These are phyloP conservation scores for Ampelocalamus luodianensis DNA, from an alignment of 176 grass and related monocot species.

Conservation along the genomic window DNA sequence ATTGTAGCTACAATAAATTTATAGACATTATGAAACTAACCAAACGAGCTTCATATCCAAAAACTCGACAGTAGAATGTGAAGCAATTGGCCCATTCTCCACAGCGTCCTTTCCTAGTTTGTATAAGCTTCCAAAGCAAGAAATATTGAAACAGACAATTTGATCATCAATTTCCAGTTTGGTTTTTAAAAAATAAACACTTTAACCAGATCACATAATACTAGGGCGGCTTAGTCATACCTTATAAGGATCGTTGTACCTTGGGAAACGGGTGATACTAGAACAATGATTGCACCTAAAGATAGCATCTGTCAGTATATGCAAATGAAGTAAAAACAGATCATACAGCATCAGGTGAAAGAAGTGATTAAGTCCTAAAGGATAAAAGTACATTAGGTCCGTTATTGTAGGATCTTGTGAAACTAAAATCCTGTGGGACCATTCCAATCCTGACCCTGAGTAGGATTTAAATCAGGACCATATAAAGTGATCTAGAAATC, in stretches of 20 bases:
- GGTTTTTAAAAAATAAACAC: conserved; percentile 28
- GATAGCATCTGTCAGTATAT: conserved; percentile 36
- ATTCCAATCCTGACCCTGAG: conserved; percentile 11
- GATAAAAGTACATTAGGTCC: background rate
- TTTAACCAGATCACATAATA: conserved; percentile 22
- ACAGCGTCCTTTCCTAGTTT: conserved; percentile 94
- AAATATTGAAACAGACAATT: conserved; percentile 36
- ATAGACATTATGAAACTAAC: conserved; percentile 60
- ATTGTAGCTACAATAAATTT: conserved; percentile 10
- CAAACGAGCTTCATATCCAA: conserved; percentile 95
- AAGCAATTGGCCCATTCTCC: conserved; percentile 99
- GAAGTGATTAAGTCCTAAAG: background rate
- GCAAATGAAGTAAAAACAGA: conserved; percentile 22
- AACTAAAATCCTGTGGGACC: background rate
- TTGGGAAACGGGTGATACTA: conserved; percentile 82
- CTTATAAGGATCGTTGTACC: conserved; percentile 89
- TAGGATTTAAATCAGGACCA: background rate
- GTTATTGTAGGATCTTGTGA: conserved; percentile 32
- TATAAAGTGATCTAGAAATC: background rate
- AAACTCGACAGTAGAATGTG: conserved; percentile 86
- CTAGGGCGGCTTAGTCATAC: conserved; percentile 51
- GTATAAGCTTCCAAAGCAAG: conserved; percentile 69
- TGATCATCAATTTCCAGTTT: conserved; percentile 29
- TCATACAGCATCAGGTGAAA: background rate
- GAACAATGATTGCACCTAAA: conserved; percentile 85